Evolutionary conservation across 2,329 filamentous ascomycete species (phyloP).

Genomic region (Samsoniella hepiali): DNA sequence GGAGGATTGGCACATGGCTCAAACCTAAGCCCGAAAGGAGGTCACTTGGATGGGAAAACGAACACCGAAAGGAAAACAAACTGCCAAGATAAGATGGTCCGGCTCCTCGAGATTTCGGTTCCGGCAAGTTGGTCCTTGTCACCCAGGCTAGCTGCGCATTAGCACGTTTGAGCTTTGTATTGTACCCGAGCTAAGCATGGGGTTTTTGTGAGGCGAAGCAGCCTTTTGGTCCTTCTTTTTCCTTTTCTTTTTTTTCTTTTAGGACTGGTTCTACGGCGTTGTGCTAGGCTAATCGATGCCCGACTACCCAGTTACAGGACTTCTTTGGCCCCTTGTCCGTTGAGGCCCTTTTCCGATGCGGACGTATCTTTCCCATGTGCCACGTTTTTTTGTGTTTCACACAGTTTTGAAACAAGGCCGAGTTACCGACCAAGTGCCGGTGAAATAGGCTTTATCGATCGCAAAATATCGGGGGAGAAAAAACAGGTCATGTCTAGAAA

Average conservation of each 20-base stretch:
- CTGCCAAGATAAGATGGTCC: neutral
- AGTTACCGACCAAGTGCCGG: neutral
- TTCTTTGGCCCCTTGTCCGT: neutral
- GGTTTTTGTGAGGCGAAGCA: neutral
- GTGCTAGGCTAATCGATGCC: too few relatives aligned
- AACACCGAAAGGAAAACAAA: neutral
- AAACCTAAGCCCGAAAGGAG: neutral
- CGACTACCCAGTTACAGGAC: neutral
- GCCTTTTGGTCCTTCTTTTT: neutral
- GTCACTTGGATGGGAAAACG: neutral
- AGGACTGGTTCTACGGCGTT: neutral
- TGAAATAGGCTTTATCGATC: neutral
- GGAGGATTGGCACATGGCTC: neutral
- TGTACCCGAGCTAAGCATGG: constrained; percentile 9
- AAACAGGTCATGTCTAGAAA: neutral
- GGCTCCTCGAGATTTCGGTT: constrained; percentile 9
- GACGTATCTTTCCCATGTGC: neutral
- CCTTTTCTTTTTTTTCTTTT: neutral
- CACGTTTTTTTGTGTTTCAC: too few relatives aligned
- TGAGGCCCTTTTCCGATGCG: neutral
- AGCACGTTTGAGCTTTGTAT: constrained; percentile 6
- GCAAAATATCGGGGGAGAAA: neutral
- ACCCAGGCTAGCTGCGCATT: constrained; percentile 7
- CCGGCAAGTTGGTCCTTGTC: constrained; percentile 9
- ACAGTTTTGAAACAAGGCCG: neutral